These are phyloP conservation scores for Picea sitchensis DNA, from an alignment of 75 land plant genomes.

Conservation along the genomic window DNA sequence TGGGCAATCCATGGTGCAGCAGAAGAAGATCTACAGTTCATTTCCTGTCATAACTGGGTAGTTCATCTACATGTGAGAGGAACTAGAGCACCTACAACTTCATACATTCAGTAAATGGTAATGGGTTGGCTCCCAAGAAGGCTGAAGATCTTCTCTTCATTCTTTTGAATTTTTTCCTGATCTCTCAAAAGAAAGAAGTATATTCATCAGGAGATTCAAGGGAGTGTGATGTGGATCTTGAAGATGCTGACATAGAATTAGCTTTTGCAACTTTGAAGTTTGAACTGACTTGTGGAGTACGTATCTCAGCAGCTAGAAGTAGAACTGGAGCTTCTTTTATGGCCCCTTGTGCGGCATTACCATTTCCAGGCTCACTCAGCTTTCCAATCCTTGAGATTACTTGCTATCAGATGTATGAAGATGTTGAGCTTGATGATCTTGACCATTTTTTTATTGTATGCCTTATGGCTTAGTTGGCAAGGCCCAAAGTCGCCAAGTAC, in stretches of 20 bases:
- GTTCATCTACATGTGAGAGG: background rate
- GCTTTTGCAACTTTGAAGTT: background rate
- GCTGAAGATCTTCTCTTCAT: background rate
- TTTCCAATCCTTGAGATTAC: too few species aligned
- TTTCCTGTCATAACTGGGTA: background rate
- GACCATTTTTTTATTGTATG: too few species aligned
- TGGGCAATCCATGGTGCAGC: background rate
- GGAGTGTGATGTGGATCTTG: background rate
- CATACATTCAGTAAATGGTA: background rate
- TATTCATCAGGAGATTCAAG: background rate
- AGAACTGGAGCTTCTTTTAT: too few species aligned
- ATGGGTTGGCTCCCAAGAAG: background rate
- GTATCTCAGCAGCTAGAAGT: too few species aligned
- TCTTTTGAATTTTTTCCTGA: background rate
- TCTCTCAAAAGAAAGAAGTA: background rate
- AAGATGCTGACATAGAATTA: background rate
- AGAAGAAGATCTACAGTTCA: background rate
- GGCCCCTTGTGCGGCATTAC: too few species aligned
- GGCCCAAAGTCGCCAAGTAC: too few species aligned
- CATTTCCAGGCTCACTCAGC: too few species aligned
- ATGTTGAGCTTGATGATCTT: too few species aligned
- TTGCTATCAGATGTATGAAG: too few species aligned
- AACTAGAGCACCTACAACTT: background rate
- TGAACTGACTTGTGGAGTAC: background rate
- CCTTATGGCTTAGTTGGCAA: too few species aligned